Evolutionary conservation across 257 asterid species (phyloP).

Genomic region (Datura wrightii): DNA sequence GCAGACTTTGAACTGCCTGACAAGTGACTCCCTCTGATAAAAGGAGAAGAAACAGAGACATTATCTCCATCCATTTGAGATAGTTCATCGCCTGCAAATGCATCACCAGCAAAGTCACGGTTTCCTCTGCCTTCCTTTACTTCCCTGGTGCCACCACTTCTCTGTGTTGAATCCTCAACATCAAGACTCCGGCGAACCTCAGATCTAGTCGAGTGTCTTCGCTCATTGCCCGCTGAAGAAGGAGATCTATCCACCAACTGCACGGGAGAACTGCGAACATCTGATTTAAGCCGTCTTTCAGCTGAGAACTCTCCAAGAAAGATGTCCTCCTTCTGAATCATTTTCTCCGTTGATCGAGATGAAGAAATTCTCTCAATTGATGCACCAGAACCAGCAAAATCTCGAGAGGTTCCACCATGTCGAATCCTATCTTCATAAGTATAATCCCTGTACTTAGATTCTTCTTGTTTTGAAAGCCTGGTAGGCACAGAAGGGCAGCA

Average conservation of each 20-base stretch:
- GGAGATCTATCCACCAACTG: slow-evolving; percentile 77
- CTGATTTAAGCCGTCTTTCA: slow-evolving; percentile 77
- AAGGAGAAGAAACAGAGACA: slow-evolving; percentile 79
- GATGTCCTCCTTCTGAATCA: slow-evolving; percentile 65
- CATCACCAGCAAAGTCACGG: slow-evolving; percentile 59
- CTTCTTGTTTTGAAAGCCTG: slow-evolving; percentile 87
- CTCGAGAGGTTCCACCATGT: slow-evolving; percentile 60
- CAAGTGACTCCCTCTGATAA: slow-evolving; percentile 59
- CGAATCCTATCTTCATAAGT: slow-evolving; percentile 78
- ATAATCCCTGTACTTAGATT: slow-evolving; percentile 73
- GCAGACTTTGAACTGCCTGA: slow-evolving; percentile 64
- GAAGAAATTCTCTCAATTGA: slow-evolving; percentile 63
- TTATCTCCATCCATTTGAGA: slow-evolving; percentile 70
- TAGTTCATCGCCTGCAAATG: slow-evolving; percentile 65
- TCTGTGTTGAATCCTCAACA: slow-evolving; percentile 73
- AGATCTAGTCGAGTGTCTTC: slow-evolving; percentile 63
- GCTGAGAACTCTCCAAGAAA: slow-evolving; percentile 63
- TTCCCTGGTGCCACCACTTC: slow-evolving; percentile 77
- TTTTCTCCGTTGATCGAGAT: slow-evolving; percentile 69
- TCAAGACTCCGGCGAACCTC: slow-evolving; percentile 71
- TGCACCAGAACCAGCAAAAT: slow-evolving; percentile 55
- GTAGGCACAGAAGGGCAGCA: slow-evolving; percentile 32
- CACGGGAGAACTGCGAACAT: slow-evolving; percentile 66
- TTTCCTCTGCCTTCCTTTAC: slow-evolving; percentile 71
- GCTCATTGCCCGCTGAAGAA: slow-evolving; percentile 58